Evolutionary conservation across 495 filamentous ascomycete genomes (phyloP), one percentile per base, ranked within the genome.

Genomic region (Neurospora tetrasperma): DNA sequence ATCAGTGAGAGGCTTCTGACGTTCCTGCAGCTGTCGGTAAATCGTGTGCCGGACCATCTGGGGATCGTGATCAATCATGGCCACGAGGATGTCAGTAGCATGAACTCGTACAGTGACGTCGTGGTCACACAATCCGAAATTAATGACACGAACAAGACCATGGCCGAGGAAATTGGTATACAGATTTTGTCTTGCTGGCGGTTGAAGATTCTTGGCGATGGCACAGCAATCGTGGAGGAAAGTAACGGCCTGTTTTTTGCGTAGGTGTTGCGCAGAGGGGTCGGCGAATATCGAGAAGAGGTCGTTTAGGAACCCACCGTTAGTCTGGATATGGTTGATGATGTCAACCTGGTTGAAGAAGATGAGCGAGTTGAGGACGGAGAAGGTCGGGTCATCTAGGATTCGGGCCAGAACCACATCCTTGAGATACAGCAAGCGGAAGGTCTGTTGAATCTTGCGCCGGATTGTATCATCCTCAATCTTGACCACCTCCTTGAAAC

Each of bases 271-370:
- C 66, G 85, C 84, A 73, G 87, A 88, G 68, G 89, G 84, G 1
- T 88, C 84, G 71, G 88, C 86, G 78, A 99, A 97, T 76, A 98
- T 93, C 46, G 86, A 86, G 82, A 98, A 99, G n/a, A 98, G 85
- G 75, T 98, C 92, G 75, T 89, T 90, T 27, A 98, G 84, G 80
- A 96, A 97, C 10, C 82, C 81, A 11, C 83, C 85, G 76, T 95
- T 97, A 18, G 84, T 84, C 80, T 98, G 94, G 35, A 99, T 86
- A 82, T 98, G 93, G 76, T 93, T 91, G 68, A 98, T 91, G 78
- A 99, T 98, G 78, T 99, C 96, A 75, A 98, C 94, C 84, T 99
- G 96, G 80, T 98, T 94, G 86, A 94, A 99, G 85, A 97, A 99
- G 72, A 99, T 99, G 78, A 98, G 87, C 62, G 94, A 97, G 84